phyloP scores from a whole-genome alignment of 2,329 filamentous ascomycete species.

The Hortaea werneckii region DNA sequence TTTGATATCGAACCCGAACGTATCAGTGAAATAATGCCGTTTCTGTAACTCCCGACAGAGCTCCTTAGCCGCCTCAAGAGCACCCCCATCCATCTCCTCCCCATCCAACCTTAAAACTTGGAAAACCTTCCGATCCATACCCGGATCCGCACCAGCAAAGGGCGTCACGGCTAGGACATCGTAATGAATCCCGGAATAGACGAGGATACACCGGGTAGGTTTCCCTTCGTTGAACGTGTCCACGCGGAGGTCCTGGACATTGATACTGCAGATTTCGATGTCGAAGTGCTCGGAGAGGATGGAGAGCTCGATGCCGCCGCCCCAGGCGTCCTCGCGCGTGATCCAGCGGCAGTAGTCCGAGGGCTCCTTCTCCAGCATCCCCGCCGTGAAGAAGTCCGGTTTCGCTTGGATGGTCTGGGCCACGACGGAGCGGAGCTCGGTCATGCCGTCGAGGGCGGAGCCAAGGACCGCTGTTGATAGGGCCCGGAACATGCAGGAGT shows the following conservation, averaged over 20 bases:
- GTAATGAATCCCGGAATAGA: conserved; percentile 91
- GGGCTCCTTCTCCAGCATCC: conserved; percentile 60
- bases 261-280: conserved; percentile 74
- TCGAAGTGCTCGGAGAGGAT: conserved; percentile 78
- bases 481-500: conserved; percentile 86
- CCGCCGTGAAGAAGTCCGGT: conserved; percentile 62
- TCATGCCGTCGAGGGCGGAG: conserved; percentile 52
- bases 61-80: conserved; percentile 48
- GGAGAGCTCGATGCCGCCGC: conserved; percentile 79
- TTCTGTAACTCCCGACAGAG: conserved; percentile 51
- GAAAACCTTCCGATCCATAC: conserved; percentile 72
- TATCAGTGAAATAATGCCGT: conserved; percentile 82
- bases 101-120: conserved; percentile 32
- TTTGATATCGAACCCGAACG: conserved; percentile 63
- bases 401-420: conserved; percentile 68
- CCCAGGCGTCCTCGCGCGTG: conserved; percentile 72
- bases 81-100: conserved; percentile 38
- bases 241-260: conserved; percentile 59
- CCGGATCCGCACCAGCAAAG: conserved; percentile 52
- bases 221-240: conserved; percentile 72
- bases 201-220: conserved; percentile 60
- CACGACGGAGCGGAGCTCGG: conserved; percentile 64
- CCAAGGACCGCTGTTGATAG: conserved; percentile 70
- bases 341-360: conserved; percentile 75
- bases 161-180: conserved; percentile 73